Evolutionary conservation across 345 rosid genomes (phyloP).

Genomic region (Cardiospermum halicacabum): DNA sequence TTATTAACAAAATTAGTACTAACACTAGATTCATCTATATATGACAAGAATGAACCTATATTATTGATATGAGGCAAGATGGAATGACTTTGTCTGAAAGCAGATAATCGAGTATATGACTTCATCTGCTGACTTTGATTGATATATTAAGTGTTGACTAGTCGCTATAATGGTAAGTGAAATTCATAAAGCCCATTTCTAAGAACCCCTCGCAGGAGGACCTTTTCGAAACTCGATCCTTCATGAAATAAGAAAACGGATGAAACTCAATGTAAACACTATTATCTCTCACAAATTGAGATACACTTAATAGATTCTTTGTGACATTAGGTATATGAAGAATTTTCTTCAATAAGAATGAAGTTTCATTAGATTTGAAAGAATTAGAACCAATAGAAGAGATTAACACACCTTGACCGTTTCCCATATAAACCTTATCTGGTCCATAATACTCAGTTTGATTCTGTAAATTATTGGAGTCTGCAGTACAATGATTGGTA

Average conservation of each 20-base stretch:
- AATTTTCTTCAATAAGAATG: not conserved
- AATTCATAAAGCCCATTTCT: not conserved
- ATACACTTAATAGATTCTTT: not conserved
- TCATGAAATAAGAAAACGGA: not conserved
- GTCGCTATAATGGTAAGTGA: not conserved
- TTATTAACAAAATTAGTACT: no score
- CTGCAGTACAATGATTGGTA: not conserved
- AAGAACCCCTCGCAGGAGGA: not conserved
- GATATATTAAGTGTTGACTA: no score
- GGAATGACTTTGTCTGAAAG: not conserved
- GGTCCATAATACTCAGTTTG: not conserved
- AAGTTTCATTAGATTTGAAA: not conserved
- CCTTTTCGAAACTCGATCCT: not conserved
- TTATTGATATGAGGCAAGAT: not conserved
- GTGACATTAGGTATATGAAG: conserved; percentile 3
- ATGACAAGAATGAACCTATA: not conserved
- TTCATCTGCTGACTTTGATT: not conserved
- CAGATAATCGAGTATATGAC: not conserved
- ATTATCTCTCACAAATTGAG: not conserved
- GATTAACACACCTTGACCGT: not conserved
- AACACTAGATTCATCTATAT: not conserved
- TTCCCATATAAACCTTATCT: not conserved
- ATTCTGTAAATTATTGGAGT: not conserved
- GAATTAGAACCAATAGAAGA: not conserved
- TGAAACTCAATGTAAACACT: not conserved